Conservation (phyloP, 495 filamentous ascomycete genomes). For the Tuber calosporum region DNA sequence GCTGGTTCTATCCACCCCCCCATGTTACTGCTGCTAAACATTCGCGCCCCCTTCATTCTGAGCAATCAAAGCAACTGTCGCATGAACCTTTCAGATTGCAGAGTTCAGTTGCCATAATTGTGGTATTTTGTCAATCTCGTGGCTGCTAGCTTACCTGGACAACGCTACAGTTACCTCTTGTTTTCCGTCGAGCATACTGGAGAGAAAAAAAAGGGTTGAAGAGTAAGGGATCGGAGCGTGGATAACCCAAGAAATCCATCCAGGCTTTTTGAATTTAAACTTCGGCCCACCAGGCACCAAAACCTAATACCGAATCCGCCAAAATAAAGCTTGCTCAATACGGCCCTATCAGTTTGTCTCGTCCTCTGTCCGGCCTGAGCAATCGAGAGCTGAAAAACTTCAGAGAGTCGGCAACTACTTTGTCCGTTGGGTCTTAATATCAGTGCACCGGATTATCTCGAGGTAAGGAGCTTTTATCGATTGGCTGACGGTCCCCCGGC, state of each 20-base stretch:
- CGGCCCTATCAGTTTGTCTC: neutral
- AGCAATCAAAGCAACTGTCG: constrained; percentile 3
- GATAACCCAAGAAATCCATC: neutral
- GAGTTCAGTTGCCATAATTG: constrained; percentile 2
- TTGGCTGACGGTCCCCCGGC: neutral
- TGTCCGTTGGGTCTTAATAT: neutral
- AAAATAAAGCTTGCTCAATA: neutral
- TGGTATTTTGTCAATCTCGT: neutral
- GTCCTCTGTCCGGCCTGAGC: neutral
- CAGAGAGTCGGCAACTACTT: neutral
- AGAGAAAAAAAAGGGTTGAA: neutral
- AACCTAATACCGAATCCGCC: neutral
- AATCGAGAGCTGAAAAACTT: neutral
- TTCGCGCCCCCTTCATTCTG: constrained; percentile 1
- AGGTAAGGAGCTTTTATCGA: neutral
- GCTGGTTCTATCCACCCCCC: neutral
- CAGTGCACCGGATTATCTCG: neutral
- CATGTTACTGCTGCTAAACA: neutral
- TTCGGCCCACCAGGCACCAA: neutral
- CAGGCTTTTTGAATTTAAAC: constrained; percentile 2
- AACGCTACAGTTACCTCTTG: neutral
- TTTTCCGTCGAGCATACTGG: neutral
- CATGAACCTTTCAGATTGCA: constrained; percentile 5
- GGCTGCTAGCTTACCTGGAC: constrained; percentile 3
- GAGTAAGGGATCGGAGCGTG: neutral